These are phyloP conservation scores for Chiua sp. DNA, from an alignment of 1,284 basidiomycete species.

Conservation along the genomic window DNA sequence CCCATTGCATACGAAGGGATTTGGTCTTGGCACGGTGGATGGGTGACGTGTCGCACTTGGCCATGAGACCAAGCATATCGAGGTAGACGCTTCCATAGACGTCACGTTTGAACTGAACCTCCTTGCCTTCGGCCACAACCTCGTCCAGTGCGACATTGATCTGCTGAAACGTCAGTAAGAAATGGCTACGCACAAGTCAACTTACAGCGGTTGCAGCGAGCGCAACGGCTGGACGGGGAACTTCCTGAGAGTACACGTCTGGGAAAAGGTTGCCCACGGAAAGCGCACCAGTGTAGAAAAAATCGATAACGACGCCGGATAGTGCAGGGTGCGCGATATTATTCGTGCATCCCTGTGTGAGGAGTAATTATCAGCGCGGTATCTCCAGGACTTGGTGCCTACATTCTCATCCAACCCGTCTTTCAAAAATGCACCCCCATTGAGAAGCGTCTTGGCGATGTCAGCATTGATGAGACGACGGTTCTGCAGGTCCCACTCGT, in stretches of 20 bases:
- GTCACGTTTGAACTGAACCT: too few relatives aligned
- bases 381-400: too few relatives aligned
- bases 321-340: not conserved
- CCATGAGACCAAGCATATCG: too few relatives aligned
- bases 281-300: not conserved
- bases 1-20: too few relatives aligned
- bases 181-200: not conserved
- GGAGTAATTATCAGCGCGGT: not conserved
- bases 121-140: too few relatives aligned
- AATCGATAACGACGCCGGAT: not conserved
- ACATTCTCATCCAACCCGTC: not conserved
- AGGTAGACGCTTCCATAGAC: too few relatives aligned
- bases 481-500: not conserved
- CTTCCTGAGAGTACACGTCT: not conserved
- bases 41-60: too few relatives aligned
- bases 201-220: not conserved
- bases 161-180: too few relatives aligned
- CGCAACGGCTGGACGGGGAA: not conserved
- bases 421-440: not conserved
- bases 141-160: too few relatives aligned
- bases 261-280: not conserved
- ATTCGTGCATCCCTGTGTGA: not conserved
- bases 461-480: not conserved
- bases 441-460: not conserved
- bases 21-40: too few relatives aligned